These are phyloP conservation scores for Kwoniella newhampshirensis DNA, from an alignment of 768 basidiomycete species.

Conservation along the genomic window DNA sequence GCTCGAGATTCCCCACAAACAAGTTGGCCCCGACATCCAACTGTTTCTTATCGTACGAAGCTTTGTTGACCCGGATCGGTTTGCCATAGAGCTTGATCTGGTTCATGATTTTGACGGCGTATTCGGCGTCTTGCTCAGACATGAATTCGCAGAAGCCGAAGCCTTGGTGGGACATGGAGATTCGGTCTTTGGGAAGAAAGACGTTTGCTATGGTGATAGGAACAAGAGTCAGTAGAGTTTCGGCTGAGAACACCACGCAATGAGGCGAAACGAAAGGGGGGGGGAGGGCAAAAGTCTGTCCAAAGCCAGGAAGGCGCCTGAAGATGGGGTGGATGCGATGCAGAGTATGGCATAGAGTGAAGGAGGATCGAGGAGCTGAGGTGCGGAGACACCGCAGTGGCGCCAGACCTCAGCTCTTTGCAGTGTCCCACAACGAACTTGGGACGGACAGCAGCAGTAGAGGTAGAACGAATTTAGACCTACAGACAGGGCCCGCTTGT, in stretches of 20 bases:
- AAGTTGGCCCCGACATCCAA: constrained; percentile 96
- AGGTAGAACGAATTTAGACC: constrained; percentile 51
- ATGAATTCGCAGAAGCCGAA: constrained; percentile 99
- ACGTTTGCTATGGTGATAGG: constrained; percentile 72
- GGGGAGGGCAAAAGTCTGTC: background rate
- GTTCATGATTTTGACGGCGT: constrained; percentile 99
- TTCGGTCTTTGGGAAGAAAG: constrained; percentile 95
- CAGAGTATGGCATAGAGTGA: too few relatives aligned
- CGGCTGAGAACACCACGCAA: too few relatives aligned
- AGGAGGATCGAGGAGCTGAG: too few relatives aligned
- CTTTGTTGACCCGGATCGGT: constrained; percentile 98
- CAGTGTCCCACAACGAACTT: too few relatives aligned
- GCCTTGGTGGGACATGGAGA: constrained; percentile 97
- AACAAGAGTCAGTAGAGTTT: background rate
- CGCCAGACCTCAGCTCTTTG: too few relatives aligned
- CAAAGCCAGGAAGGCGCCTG: too few relatives aligned
- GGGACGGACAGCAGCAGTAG: too few relatives aligned
- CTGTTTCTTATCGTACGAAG: constrained; percentile 96
- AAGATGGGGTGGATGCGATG: too few relatives aligned
- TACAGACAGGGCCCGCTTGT: constrained; percentile 97
- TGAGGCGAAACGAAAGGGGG: background rate
- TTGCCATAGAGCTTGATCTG: constrained; percentile 99
- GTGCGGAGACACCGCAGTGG: too few relatives aligned
- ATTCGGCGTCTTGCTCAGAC: constrained; percentile 98
- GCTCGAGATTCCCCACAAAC: constrained; percentile 93